Evolutionary conservation across 352 stramenopile genomes (phyloP).

Genomic region (Phytophthora quininea): DNA sequence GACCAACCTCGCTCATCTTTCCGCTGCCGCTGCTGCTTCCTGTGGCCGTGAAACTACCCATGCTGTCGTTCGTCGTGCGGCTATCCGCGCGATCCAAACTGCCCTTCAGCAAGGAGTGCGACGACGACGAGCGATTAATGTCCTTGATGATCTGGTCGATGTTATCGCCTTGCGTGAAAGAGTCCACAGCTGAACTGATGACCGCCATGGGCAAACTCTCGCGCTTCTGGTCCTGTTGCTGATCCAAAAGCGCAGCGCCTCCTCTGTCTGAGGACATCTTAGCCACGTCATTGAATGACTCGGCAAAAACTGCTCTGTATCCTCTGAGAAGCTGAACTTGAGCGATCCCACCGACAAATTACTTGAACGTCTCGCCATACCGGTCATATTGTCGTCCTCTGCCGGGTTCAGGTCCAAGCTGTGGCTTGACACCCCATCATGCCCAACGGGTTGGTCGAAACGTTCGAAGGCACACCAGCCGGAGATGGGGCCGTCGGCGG

Average conservation of each 20-base stretch:
- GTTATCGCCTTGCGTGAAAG: conserved; percentile 77
- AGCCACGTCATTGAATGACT: conserved; percentile 52
- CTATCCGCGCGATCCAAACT: not conserved
- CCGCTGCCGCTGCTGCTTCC: conserved; percentile 36
- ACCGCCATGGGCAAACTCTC: conserved; percentile 76
- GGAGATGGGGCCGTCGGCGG: conserved; percentile 42
- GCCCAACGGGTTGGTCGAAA: conserved; percentile 14
- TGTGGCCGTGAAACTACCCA: conserved; percentile 35
- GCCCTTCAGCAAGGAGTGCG: conserved; percentile 47
- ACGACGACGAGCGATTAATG: conserved; percentile 62
- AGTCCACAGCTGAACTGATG: conserved; percentile 70
- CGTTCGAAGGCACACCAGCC: conserved; percentile 22
- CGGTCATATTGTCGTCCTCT: conserved; percentile 38
- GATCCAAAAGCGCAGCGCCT: conserved; percentile 21
- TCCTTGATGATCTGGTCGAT: conserved; percentile 81
- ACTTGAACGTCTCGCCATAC: conserved; percentile 51
- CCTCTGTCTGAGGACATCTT: conserved; percentile 47
- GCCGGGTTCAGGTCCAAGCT: conserved; percentile 43
- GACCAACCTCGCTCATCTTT: conserved; percentile 26
- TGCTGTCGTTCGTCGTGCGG: conserved; percentile 20
- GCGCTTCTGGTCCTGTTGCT: conserved; percentile 49
- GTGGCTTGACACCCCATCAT: conserved; percentile 36
- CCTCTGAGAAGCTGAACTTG: conserved; percentile 76
- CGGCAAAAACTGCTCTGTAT: conserved; percentile 72
- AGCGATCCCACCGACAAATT: conserved; percentile 75